Evolutionary conservation across 2,329 filamentous ascomycete species (phyloP).

Genomic region (Magnaporthiopsis rhizophila): DNA sequence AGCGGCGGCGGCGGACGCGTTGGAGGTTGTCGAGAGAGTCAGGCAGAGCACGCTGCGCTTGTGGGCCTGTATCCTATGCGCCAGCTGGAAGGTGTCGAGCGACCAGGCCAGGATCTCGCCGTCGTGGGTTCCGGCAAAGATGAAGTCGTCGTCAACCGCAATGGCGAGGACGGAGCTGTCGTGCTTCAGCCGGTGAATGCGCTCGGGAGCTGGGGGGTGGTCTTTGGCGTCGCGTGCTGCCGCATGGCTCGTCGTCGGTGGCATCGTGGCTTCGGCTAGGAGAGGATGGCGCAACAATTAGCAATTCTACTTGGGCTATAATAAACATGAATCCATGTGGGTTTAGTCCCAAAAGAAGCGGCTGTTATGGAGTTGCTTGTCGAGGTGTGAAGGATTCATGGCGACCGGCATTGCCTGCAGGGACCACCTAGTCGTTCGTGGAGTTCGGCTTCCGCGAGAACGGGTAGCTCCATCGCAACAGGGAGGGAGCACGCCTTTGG

Average conservation of each 20-base stretch:
- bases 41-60: slow-evolving; percentile 84
- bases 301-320: no score
- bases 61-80: slow-evolving; percentile 76
- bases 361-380: background rate
- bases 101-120: slow-evolving; percentile 92
- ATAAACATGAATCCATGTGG: no score
- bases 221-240: background rate
- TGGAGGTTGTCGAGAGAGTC: slow-evolving; percentile 52
- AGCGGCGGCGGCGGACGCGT: slow-evolving; percentile 48
- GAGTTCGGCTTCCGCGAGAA: background rate
- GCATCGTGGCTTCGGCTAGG: slow-evolving; percentile 1
- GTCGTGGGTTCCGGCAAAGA: slow-evolving; percentile 88
- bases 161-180: slow-evolving; percentile 75
- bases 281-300: background rate
- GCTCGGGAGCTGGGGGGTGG: slow-evolving; percentile 39
- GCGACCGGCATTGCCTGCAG: background rate
- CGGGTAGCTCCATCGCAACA: background rate
- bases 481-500: no score
- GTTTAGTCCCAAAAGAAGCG: no score
- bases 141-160: slow-evolving; percentile 68
- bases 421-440: no score
- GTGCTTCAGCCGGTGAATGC: slow-evolving; percentile 68
- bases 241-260: background rate
- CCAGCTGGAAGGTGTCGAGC: slow-evolving; percentile 76
- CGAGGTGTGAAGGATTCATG: background rate